Evolutionary conservation across 768 basidiomycete species (phyloP), one percentile per base, ranked within the genome.

Genomic region (Tulasnella calospora): DNA sequence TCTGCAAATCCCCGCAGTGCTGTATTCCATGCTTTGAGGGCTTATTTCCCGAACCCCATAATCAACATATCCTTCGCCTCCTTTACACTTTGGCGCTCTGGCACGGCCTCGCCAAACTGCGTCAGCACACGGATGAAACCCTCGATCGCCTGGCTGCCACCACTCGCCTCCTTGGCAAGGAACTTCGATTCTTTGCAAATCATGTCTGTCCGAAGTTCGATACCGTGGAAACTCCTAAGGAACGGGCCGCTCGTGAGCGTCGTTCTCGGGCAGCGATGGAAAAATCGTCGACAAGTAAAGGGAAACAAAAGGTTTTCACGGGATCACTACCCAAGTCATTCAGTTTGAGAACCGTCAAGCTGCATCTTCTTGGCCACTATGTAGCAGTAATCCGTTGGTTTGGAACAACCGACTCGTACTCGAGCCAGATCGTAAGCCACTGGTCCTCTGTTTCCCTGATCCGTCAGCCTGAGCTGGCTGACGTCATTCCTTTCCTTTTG

Each of bases 211-310:
- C 10, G 3, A 13, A 27, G 0, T 79, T 80, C 61, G 15, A 73
- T 8, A 80, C 79, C 0, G 8, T 55, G 0, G 79, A 80, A 40
- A 74, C 78, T 9, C 79, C 61, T 8, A 23, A 61, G 33, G 78
- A 79, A 40, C n/a, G 47, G 1, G 27, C 6, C 9, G 73, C 72
- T 15, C 7, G 67, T 1, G 44, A 13, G 4, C 57, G 78, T 10
- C n/a, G 27, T 5, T 3, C 38, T 10, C 38, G 12, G 23, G 23
- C 57, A 3, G n/a, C 57, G 1, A 27, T 3, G 23, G 57, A 13
- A 51, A 40, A 40, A 40, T 40, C 38, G 38, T 3, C 71, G 4
- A 17, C 13, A 2, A 23, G 4, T 1, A 35, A n/a, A 71, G 35
- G 36, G 23, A 71, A 44, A 9, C n/a, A 15, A 4, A 44, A 38